These are phyloP conservation scores for Paxillus rubicundulus DNA, from an alignment of 768 basidiomycete species.

Conservation along the genomic window DNA sequence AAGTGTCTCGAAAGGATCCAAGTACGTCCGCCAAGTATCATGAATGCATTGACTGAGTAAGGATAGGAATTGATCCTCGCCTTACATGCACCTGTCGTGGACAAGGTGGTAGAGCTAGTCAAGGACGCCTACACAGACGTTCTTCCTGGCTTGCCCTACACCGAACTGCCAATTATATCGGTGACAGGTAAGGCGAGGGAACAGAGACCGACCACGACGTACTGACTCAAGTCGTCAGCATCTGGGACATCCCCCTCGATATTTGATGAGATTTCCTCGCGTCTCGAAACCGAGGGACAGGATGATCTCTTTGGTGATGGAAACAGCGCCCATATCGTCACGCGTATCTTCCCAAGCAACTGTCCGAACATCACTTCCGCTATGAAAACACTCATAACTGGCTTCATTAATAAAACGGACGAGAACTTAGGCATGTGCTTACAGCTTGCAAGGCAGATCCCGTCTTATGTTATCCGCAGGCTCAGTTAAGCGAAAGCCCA, in stretches of 20 bases:
- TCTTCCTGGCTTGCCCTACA: constrained; percentile 55
- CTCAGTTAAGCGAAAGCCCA: constrained; percentile 42
- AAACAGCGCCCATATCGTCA: constrained; percentile 27
- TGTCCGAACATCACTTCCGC: constrained; percentile 48
- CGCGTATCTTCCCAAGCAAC: constrained; percentile 33
- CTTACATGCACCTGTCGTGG: constrained; percentile 49
- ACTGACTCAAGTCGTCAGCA: no score
- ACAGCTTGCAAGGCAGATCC: constrained; percentile 1
- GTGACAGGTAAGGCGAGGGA: constrained; percentile 45
- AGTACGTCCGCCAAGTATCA: constrained; percentile 34
- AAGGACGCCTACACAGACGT: constrained; percentile 41
- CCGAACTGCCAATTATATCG: constrained; percentile 58
- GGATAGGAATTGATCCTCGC: constrained; percentile 44
- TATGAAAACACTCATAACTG: constrained; percentile 55
- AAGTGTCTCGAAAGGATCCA: constrained; percentile 57
- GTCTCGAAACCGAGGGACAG: no score
- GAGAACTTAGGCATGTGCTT: constrained; percentile 29
- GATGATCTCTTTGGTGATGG: constrained; percentile 10
- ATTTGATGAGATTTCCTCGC: no score
- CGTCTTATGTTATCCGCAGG: constrained; percentile 21
- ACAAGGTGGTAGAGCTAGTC: constrained; percentile 44
- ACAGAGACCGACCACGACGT: no score
- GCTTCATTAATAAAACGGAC: constrained; percentile 46
- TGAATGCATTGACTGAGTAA: background rate
- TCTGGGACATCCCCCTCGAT: no score